These are phyloP conservation scores for Penicillium sp. DNA, from an alignment of 2,329 filamentous ascomycete genomes.

Conservation along the genomic window DNA sequence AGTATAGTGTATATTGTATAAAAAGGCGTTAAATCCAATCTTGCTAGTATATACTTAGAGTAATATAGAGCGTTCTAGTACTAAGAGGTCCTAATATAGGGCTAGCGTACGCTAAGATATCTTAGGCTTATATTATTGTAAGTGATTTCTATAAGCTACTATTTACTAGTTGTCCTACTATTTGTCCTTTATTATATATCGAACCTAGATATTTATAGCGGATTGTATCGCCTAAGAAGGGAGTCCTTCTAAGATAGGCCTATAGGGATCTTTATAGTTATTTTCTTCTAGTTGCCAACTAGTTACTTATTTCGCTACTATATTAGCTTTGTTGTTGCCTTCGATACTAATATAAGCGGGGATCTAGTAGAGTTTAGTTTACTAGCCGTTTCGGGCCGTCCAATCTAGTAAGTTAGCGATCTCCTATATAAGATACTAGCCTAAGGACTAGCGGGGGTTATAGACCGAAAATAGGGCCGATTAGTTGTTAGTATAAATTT, in stretches of 20 bases:
- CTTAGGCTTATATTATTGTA: no score
- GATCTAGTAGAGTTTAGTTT: conserved; percentile 3
- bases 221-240: no score
- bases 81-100: no score
- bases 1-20: conserved; percentile 1
- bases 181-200: conserved; percentile 17
- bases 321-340: conserved; percentile 2
- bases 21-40: conserved; percentile 14
- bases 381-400: not conserved
- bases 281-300: not conserved
- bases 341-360: conserved; percentile 4
- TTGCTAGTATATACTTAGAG: conserved; percentile 22
- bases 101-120: no score
- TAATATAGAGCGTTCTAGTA: conserved; percentile 23
- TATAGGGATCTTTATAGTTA: conserved; percentile 7
- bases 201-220: no score
- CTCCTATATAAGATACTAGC: conserved; percentile 4
- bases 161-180: conserved; percentile 17
- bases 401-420: not conserved
- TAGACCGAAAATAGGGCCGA: conserved; percentile 4
- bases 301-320: conserved; percentile 2
- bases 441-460: conserved; percentile 7
- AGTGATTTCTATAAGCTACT: conserved; percentile 11
- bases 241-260: no score
- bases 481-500: conserved; percentile 8